Base-by-base conservation (phyloP, 371 early-diverging fungal genomes). In the Lichtheimia hyalospora region DNA sequence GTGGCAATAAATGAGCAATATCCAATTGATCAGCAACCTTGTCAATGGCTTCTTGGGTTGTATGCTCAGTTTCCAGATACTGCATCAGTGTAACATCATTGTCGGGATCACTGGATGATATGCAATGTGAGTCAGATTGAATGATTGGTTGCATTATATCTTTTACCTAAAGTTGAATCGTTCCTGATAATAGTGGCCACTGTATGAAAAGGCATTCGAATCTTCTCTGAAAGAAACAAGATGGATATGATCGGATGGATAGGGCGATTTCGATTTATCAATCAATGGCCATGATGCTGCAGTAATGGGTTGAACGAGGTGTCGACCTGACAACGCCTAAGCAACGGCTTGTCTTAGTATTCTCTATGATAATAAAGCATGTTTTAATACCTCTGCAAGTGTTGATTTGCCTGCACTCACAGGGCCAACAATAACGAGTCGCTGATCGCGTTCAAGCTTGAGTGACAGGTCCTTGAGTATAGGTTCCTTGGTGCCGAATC, bases 161-260 rank as follows among this genome's bases (percentile, higher is more conserved):
- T n/a, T n/a, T n/a, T 67, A 77, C 77, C 72, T 78, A 52, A 74
- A 82, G 60, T 82, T 77, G 69, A 80, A 86, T n/a, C 86, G 73
- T 55, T 84, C 83, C 57, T 82, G 82, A 44, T 82, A 77, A 58
- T 81, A 78, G 56, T 80, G 81, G 1, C 77, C 59, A n/a, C 61
- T 62, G 50, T 82, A 86, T 14, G 66, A 67, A 61, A 83, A 80
- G 0, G 61, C 16, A 23, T 67, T 63, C 10, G 79, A 74, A 8
- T 80, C 66, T 52, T 84, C 83, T 41, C 66, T 73, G 61, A 84
- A 86, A 7, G 82, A 76, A 1, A 84, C 77, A 20, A 78, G 61
- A 15, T 70, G 68, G 42, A 82, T 70, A 50, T 70, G 68, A 49
- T 77, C 75, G 6, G 77, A 73, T 18, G 67, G 62, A 61, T 69